Evolutionary conservation across 192 early-diverging fungal species (phyloP).

Genomic region (Linnemannia elongata): DNA sequence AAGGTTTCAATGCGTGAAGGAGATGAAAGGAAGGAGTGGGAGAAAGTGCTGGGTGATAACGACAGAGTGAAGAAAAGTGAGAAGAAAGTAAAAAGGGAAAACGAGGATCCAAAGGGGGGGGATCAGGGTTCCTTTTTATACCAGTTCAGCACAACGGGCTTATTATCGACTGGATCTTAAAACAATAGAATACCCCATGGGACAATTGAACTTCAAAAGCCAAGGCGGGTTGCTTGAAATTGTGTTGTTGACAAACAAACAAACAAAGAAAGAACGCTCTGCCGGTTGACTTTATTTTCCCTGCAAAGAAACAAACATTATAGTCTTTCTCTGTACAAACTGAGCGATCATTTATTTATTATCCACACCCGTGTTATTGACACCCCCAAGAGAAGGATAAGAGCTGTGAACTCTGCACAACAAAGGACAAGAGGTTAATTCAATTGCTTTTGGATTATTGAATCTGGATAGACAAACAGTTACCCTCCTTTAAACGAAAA

Average conservation of each 20-base stretch:
- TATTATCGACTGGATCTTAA: too few relatives aligned
- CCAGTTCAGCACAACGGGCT: background rate
- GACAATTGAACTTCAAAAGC: too few relatives aligned
- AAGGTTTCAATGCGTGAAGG: background rate
- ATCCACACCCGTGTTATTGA: background rate
- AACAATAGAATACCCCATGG: too few relatives aligned
- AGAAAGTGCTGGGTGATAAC: background rate
- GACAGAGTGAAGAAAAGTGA: background rate
- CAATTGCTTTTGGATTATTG: background rate
- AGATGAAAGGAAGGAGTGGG: background rate
- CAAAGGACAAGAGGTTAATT: background rate
- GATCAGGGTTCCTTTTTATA: constrained; percentile 41
- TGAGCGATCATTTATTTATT: background rate
- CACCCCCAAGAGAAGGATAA: background rate
- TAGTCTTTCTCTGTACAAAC: too few relatives aligned
- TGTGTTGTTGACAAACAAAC: background rate
- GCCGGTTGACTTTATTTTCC: constrained; percentile 11
- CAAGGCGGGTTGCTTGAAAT: background rate
- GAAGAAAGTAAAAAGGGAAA: background rate
- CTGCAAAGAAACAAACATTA: constrained; percentile 7
- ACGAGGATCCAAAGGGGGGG: constrained; percentile 15
- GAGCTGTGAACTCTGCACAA: background rate
- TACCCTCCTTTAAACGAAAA: constrained; percentile 12
- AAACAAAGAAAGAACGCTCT: background rate
- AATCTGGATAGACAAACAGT: background rate